These are phyloP conservation scores for Fraxinus quadrangulata DNA, from an alignment of 257 asterid genomes.

Conservation along the genomic window DNA sequence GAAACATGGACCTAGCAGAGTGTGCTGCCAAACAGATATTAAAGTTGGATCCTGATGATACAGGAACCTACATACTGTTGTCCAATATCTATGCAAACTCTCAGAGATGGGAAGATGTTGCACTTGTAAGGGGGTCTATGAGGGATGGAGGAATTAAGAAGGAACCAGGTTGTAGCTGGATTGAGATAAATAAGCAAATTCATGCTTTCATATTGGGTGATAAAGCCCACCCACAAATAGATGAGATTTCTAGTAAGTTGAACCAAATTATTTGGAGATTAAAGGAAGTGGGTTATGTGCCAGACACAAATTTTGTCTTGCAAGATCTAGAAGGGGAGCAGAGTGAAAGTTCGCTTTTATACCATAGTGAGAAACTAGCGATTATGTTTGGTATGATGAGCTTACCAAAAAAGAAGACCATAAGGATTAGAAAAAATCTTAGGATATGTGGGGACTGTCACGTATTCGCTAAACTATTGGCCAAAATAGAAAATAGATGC, in stretches of 20 bases:
- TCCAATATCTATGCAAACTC: conserved; percentile 82
- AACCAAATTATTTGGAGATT: conserved; percentile 51
- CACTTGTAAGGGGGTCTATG: conserved; percentile 67
- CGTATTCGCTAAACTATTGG: conserved; percentile 69
- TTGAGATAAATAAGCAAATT: conserved; percentile 65
- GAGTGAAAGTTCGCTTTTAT: conserved; percentile 74
- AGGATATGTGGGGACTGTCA: conserved; percentile 94
- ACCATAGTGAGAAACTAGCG: conserved; percentile 92
- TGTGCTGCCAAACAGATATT: conserved; percentile 76
- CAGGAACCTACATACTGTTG: conserved; percentile 68
- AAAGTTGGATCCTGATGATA: conserved; percentile 71
- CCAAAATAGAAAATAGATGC: conserved; percentile 57
- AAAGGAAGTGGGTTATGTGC: conserved; percentile 72
- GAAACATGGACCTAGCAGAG: conserved; percentile 74
- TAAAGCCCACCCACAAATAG: conserved; percentile 61
- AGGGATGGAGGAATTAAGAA: conserved; percentile 63
- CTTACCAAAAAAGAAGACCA: conserved; percentile 58
- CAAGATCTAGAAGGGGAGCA: conserved; percentile 93
- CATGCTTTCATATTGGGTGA: conserved; percentile 83
- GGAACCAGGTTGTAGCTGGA: conserved; percentile 98
- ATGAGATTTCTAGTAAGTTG: conserved; percentile 52
- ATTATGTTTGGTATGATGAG: conserved; percentile 69
- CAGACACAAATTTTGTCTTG: conserved; percentile 82
- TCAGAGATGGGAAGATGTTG: conserved; percentile 75
- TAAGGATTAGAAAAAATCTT: conserved; percentile 79